Evolutionary conservation across 495 filamentous ascomycete species (phyloP).

Genomic region (Trypethelium eluteriae): DNA sequence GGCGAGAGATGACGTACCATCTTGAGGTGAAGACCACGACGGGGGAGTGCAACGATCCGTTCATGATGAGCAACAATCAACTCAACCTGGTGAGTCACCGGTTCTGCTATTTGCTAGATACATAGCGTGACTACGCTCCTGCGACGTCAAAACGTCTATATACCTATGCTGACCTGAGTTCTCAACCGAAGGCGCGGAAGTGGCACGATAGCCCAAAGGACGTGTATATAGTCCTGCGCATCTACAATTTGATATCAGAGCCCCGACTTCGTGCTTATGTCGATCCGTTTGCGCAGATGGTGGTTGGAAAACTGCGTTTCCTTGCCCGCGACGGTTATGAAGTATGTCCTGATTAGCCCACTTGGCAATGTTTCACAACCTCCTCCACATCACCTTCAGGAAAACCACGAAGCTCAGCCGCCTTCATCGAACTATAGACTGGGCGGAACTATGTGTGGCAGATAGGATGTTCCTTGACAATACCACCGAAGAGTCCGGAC

Average conservation of each 20-base stretch:
- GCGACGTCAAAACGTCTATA: background rate
- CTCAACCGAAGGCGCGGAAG: slow-evolving; percentile 15
- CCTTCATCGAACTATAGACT: no score
- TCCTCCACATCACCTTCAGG: no score
- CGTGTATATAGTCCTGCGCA: slow-evolving; percentile 19
- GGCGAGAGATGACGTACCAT: slow-evolving; percentile 12
- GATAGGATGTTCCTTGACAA: no score
- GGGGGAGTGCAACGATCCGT: slow-evolving; percentile 16
- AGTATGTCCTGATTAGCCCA: background rate
- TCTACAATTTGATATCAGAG: slow-evolving; percentile 4
- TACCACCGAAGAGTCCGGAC: no score
- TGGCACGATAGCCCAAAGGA: slow-evolving; percentile 15
- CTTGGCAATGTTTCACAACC: no score
- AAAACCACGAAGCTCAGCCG: no score
- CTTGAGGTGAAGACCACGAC: slow-evolving; percentile 21
- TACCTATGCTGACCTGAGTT: slow-evolving; percentile 7
- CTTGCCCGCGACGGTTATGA: slow-evolving; percentile 9
- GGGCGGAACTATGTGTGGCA: no score
- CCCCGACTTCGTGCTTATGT: slow-evolving; percentile 12
- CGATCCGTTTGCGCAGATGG: slow-evolving; percentile 12
- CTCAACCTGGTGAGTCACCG: background rate
- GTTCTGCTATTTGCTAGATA: no score
- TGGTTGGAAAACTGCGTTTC: slow-evolving; percentile 7
- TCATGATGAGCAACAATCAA: slow-evolving; percentile 18
- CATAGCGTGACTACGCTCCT: background rate